Base-by-base conservation (phyloP, 495 filamentous ascomycete species). In the Aspergillus hancockii region DNA sequence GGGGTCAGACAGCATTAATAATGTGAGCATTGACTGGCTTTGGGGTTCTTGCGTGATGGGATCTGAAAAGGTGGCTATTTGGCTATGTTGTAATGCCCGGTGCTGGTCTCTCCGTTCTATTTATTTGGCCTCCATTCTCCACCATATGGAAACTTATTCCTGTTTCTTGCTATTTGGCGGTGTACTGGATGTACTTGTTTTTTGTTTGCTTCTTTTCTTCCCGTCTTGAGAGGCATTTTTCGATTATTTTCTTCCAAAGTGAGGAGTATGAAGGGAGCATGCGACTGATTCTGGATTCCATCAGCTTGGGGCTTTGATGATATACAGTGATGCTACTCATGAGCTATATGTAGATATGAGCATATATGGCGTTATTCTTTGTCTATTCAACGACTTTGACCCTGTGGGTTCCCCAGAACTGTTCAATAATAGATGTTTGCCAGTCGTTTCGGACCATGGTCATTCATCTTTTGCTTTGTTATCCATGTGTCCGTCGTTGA, bases 261-360 rank as follows among this genome's bases (percentile, higher is more conserved):
- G 63, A 67, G 69, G 64, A 64, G 61, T 70, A 63, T 55, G 58
- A 45, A 65, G 69, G 62, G 63, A 63, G 63, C 54, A 60, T 55
- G 63, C 58, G 55, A 55, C 57, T 64, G 65, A 63, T 60, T 47
- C 54, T 64, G 58, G 55, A 54, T 56, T 64, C 59, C 59, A 65
- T 63, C 60, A 70, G 70, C 63, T 59, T 22, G 46, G 66, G 66
- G 68, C 69, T 74, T 76, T 65, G 67, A 71, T 73, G 67, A 71
- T 59, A 65, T 58, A 64, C 62, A 72, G 63, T 69, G 69, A 74
- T 68, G 68, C 63, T 68, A 68, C 55, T 61, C 49, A 73, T 65
- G 71, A 73, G 59, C 64, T 70, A 67, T 65, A 75, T 78, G 75
- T 78, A 78, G 75, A 78, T 76, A 76, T 74, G 73, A 76, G 75